These are phyloP conservation scores for Lactuca sativa DNA, from an alignment of 129 eudicot genomes.

Conservation along the genomic window DNA sequence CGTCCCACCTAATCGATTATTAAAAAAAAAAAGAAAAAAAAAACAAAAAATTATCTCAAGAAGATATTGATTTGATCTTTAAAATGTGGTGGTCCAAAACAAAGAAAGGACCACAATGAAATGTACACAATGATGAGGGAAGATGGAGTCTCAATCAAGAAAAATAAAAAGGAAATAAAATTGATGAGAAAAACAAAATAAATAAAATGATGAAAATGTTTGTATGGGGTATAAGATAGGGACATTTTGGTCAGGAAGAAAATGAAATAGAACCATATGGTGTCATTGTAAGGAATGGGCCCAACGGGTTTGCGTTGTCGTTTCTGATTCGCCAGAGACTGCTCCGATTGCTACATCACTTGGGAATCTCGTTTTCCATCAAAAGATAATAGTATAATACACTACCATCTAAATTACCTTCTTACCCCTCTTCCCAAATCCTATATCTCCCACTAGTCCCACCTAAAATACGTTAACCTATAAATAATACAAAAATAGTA, in stretches of 20 bases:
- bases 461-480: background rate
- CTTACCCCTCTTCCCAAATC: constrained; percentile 14
- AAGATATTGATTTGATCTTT: constrained; percentile 22
- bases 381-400: constrained; percentile 38
- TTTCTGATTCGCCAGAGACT: constrained; percentile 45
- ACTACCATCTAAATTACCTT: constrained; percentile 16
- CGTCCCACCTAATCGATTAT: constrained; percentile 63
- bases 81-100: constrained; percentile 30
- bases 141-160: constrained; percentile 28
- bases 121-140: constrained; percentile 36
- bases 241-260: constrained; percentile 38
- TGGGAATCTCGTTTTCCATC: constrained; percentile 46
- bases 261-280: constrained; percentile 32
- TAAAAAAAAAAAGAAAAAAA: constrained; percentile 2
- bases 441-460: background rate
- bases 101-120: constrained; percentile 36
- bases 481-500: too few relatives aligned
- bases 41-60: constrained; percentile 11
- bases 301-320: constrained; percentile 49
- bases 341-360: constrained; percentile 49
- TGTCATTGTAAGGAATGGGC: constrained; percentile 45
- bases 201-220: background rate
- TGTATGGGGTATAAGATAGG: constrained; percentile 21
- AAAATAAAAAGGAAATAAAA: constrained; percentile 20
- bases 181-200: background rate